Evolutionary conservation across 257 asterid genomes (phyloP).

Genomic region (Solanum arcanum): DNA sequence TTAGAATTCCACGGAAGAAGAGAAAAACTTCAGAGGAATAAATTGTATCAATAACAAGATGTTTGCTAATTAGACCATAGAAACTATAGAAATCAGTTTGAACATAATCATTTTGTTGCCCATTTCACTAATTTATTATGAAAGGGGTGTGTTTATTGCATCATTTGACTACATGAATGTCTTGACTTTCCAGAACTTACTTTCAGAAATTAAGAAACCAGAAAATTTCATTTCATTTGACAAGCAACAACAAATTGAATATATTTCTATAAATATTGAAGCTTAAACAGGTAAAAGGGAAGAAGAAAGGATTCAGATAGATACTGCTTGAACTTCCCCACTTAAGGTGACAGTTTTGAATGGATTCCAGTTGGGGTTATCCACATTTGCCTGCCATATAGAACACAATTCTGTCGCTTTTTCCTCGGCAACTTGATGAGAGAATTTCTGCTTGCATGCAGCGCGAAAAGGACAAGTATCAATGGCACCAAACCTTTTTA

Average conservation of each 20-base stretch:
- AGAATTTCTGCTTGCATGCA: background rate
- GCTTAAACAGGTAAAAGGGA: background rate
- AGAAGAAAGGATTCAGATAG: background rate
- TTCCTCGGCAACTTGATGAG: background rate
- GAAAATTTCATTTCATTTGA: background rate
- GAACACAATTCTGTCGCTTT: background rate
- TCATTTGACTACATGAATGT: background rate
- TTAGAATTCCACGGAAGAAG: background rate
- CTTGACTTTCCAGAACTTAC: background rate
- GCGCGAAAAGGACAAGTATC: background rate
- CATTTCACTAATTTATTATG: background rate
- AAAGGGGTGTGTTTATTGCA: background rate
- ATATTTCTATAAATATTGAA: background rate
- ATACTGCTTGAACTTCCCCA: background rate
- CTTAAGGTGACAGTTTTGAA: background rate
- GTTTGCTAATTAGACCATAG: background rate
- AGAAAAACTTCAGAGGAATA: background rate
- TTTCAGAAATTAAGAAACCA: background rate
- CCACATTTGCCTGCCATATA: background rate
- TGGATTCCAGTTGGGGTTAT: background rate
- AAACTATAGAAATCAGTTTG: background rate
- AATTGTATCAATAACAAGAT: background rate
- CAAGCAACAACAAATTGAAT: background rate
- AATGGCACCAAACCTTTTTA: background rate
- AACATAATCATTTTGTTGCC: background rate